Percentiles rank a stretch among this genome's conserved stretches.
phyloP scores from a whole-genome alignment of 768 basidiomycete genomes.

The Mycena leptocephala region DNA sequence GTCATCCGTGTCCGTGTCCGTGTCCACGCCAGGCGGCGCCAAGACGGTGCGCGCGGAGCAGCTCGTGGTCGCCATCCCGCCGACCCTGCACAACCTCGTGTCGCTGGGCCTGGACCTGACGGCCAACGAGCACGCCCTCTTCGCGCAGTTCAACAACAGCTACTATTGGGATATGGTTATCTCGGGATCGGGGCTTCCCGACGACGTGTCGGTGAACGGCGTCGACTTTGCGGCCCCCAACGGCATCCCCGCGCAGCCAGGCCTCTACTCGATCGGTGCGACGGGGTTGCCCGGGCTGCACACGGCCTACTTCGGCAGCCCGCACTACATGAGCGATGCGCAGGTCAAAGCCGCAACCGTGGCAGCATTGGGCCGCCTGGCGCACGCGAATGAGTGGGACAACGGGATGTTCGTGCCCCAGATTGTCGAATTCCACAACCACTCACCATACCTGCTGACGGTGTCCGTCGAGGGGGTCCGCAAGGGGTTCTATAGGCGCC shows the following conservation, averaged over 20 bases:
- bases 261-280: neutral
- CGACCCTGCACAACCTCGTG: no score
- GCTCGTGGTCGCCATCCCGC: no score
- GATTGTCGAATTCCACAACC: neutral
- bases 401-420: neutral
- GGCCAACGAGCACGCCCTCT: constrained; percentile 6
- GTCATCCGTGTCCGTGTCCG: no score
- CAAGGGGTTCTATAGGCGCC: no score
- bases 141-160: neutral
- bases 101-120: no score
- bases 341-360: neutral
- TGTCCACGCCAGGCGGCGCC: no score
- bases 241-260: neutral
- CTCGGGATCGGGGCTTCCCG: neutral
- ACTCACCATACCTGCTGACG: neutral
- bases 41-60: no score
- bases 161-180: constrained; percentile 1
- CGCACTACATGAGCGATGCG: no score
- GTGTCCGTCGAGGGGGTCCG: neutral
- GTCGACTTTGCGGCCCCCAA: constrained; percentile 4
- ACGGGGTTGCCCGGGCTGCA: neutral
- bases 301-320: neutral
- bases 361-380: neutral
- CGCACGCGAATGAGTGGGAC: constrained; percentile 2
- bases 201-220: neutral